A percentile compares a stretch with the other conserved stretches of the same genome.
Conservation (phyloP, 495 filamentous ascomycete genomes). For the Jackrogersella minutella region DNA sequence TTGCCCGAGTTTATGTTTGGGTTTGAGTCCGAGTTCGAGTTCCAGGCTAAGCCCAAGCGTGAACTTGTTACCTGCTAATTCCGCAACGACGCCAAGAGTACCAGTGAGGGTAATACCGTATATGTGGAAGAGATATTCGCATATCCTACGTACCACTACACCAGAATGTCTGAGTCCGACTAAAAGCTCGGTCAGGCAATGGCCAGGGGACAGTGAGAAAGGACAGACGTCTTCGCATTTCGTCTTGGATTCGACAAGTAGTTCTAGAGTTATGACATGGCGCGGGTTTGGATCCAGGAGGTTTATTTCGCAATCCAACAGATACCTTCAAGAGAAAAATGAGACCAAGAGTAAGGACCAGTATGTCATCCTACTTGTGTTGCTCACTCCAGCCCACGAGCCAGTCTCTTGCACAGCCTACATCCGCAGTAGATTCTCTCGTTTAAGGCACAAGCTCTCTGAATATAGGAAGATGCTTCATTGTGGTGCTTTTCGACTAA, state of each 20-base stretch:
- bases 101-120: not conserved
- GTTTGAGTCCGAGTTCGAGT: conserved; percentile 17
- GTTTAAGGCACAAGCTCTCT: not conserved
- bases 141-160: not conserved
- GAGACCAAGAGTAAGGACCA: conserved; percentile 20
- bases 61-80: not conserved
- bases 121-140: not conserved
- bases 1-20: conserved; percentile 22
- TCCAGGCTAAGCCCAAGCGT: not conserved
- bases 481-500: conserved; percentile 9
- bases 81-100: not conserved
- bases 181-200: not conserved
- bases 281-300: not conserved
- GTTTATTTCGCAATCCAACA: conserved; percentile 9
- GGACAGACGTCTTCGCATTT: not conserved
- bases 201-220: not conserved
- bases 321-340: conserved; percentile 1
- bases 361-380: conserved; percentile 26
- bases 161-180: not conserved
- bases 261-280: not conserved
- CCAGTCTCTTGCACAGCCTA: not conserved
- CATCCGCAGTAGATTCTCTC: not conserved
- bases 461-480: not conserved
- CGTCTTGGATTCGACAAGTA: not conserved
- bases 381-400: not conserved